Percentiles rank a stretch among this genome's conserved stretches.
Conservation (phyloP, 2,329 filamentous ascomycete species). For the Bretziella fagacearum region DNA sequence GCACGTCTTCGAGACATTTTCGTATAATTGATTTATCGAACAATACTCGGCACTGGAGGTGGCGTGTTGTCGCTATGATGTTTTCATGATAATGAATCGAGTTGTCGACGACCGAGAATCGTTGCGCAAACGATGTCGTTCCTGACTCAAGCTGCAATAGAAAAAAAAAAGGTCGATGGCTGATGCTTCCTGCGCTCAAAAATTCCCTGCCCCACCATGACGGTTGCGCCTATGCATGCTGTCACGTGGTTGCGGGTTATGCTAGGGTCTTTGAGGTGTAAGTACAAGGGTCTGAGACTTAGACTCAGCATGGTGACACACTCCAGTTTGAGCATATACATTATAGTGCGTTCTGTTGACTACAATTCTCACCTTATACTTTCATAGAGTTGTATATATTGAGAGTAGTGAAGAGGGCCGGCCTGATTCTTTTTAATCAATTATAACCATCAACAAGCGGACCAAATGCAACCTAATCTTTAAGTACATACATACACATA, state of each 20-base stretch:
- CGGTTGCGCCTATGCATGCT: background rate
- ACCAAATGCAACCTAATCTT: no score
- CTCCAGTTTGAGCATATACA: no score
- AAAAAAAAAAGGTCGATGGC: conserved; percentile 1
- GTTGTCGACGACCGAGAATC: background rate
- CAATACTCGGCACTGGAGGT: background rate
- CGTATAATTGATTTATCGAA: background rate
- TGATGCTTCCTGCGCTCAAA: conserved; percentile 2
- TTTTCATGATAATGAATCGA: background rate
- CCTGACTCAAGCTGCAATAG: background rate
- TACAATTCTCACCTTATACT: no score
- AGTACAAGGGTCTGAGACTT: background rate
- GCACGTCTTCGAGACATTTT: conserved; percentile 13
- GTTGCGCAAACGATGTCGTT: background rate
- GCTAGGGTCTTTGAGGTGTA: background rate
- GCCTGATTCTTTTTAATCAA: no score
- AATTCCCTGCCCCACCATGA: conserved; percentile 7
- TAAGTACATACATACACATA: no score
- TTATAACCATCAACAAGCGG: no score
- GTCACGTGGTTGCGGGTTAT: background rate
- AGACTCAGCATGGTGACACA: no score
- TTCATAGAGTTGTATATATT: no score
- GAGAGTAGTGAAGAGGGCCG: no score
- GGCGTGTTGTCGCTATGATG: background rate
- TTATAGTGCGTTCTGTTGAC: no score